phyloP scores from a whole-genome alignment of 169 alveolate species.

The Plasmodium gonderi region DNA sequence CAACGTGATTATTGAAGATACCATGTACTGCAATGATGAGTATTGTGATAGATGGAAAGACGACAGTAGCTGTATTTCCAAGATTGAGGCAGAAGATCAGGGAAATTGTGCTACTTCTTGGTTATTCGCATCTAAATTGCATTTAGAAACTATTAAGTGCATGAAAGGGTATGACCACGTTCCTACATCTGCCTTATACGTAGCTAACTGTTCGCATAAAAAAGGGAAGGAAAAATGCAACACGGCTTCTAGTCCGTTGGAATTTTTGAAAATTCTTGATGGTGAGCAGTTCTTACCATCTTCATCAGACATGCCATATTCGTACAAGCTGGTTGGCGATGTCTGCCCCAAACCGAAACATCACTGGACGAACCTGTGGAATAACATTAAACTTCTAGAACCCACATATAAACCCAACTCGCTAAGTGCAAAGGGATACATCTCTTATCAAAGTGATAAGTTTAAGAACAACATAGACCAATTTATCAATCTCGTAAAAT shows the following conservation, averaged over 20 bases:
- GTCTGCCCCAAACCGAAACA: neutral
- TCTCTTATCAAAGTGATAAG: neutral
- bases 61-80: neutral
- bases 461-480: neutral
- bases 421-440: neutral
- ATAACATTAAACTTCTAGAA: neutral
- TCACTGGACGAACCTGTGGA: neutral
- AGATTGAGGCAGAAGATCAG: neutral
- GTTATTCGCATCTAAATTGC: neutral
- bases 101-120: neutral
- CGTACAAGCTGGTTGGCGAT: neutral
- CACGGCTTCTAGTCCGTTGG: neutral
- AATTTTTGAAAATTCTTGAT: neutral
- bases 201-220: neutral
- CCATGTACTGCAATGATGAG: neutral
- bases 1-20: neutral
- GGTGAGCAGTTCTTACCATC: neutral
- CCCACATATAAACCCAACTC: neutral
- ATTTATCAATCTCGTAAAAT: constrained; percentile 36
- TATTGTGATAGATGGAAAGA: constrained; percentile 10
- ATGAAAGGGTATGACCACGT: neutral
- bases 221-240: neutral
- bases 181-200: neutral
- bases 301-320: neutral
- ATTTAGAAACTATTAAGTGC: neutral